phyloP scores from a whole-genome alignment of 1,139 yeast species.

The Pichia sp. region DNA sequence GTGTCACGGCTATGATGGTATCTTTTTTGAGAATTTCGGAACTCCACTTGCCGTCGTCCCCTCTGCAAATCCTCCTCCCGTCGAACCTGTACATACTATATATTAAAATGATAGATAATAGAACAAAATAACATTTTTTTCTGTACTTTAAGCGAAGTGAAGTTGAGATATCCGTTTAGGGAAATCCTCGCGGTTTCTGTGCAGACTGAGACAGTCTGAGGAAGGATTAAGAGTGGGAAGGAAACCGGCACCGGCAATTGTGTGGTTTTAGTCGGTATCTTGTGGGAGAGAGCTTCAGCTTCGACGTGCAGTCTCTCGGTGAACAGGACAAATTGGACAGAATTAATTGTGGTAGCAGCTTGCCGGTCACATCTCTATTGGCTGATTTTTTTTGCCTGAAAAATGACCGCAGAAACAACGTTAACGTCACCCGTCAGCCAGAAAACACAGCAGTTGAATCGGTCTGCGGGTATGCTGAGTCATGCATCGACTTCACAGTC shows the following conservation, averaged over 20 bases:
- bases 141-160: background rate
- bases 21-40: too few relatives aligned
- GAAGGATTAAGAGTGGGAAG: background rate
- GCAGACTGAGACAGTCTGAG: background rate
- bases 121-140: background rate
- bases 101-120: background rate
- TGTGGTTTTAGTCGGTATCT: background rate
- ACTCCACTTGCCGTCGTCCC: too few relatives aligned
- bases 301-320: background rate
- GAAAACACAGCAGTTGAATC: background rate
- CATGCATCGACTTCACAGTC: background rate
- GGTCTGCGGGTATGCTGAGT: background rate
- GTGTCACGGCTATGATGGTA: too few relatives aligned
- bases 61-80: too few relatives aligned
- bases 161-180: background rate
- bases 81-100: background rate
- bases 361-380: background rate
- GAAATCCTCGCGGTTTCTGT: conserved; percentile 5
- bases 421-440: background rate
- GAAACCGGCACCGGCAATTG: background rate
- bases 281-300: background rate
- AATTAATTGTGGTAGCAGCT: background rate
- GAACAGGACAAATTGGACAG: background rate
- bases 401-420: conserved; percentile 3
- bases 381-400: background rate